Evolutionary conservation across 176 grass and related monocot genomes (phyloP), one percentile per base, ranked within the genome.

Genomic region (Carex parvula): DNA sequence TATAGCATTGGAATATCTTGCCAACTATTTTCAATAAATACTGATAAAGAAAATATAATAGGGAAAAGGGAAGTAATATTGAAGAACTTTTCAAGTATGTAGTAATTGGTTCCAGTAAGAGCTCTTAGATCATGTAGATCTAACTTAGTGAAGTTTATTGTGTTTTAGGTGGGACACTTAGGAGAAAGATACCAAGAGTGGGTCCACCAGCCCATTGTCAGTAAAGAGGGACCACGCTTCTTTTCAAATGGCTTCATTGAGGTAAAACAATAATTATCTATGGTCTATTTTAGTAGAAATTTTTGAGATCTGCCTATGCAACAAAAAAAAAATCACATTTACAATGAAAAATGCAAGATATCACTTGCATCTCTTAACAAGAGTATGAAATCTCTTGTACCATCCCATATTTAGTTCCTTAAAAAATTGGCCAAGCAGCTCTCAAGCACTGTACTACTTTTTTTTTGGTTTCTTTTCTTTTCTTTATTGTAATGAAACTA

Each of bases 181-280:
- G 92, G 90, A 64, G 92, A 93, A 80, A 82, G 88, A 10, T 94
- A 98, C 44, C 89, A 94, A 84, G 92, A 98, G 32, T 98, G 95
- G 95, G 91, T 94, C 88, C 95, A 98, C 79, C 92, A 93, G 84
- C 95, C 92, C 17, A 98, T 98, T 88, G 92, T 93, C 85, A 91
- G 92, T 88, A 98, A 93, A 84, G 92, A 94, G 83, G 95, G 95
- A 32, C 95, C 95, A 78, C 86, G 92, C 0, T 94, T 98, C 88
- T 98, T 94, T 64, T 85, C 77, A 85, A 98, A 94, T 84, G 88
- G 89, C 84, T 50, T 91, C 46, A 85, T 98, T 52, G 95, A 98
- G 92, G 95, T 98, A 87, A 88, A 57, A 56, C 24, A 17, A 18
- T 33, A 30, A 33, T 78, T 57, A 57, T 33, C 3, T 54, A 29